Percentiles rank a stretch among this genome's conserved stretches.
These are phyloP conservation scores for Baudoinia panamericana DNA, from an alignment of 495 filamentous ascomycete genomes.

Conservation along the genomic window DNA sequence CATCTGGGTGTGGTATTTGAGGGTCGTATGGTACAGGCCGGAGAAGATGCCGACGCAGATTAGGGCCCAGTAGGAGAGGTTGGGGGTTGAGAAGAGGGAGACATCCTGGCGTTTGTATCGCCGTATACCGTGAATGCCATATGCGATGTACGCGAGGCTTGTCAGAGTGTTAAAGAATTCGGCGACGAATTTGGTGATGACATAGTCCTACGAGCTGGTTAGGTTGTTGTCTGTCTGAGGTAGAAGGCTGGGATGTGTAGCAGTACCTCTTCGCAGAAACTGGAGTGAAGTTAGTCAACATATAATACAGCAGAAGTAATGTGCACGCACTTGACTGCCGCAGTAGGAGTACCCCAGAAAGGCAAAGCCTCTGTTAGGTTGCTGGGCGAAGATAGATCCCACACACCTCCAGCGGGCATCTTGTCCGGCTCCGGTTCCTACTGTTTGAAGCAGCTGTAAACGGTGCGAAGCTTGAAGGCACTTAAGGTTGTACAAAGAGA, in stretches of 20 bases:
- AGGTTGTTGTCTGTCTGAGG: not conserved
- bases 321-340: slow-evolving; percentile 5
- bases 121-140: slow-evolving; percentile 31
- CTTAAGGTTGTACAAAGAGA: no score
- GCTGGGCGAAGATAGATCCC: no score
- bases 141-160: slow-evolving; percentile 22
- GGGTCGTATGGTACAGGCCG: slow-evolving; percentile 37
- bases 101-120: slow-evolving; percentile 17
- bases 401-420: no score
- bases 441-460: no score
- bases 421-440: no score
- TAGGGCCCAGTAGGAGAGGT: slow-evolving; percentile 38
- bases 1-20: slow-evolving; percentile 45
- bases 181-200: slow-evolving; percentile 9
- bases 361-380: no score
- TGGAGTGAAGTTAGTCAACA: not conserved
- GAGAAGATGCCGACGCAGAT: slow-evolving; percentile 45
- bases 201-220: slow-evolving; percentile 9
- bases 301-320: not conserved
- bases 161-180: slow-evolving; percentile 19
- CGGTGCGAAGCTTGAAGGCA: no score
- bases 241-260: not conserved
- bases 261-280: slow-evolving; percentile 19
- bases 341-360: slow-evolving; percentile 11
- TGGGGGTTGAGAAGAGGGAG: slow-evolving; percentile 20